Conservation (phyloP, 805 yeast genomes). For the Saturnispora galanensis region DNA sequence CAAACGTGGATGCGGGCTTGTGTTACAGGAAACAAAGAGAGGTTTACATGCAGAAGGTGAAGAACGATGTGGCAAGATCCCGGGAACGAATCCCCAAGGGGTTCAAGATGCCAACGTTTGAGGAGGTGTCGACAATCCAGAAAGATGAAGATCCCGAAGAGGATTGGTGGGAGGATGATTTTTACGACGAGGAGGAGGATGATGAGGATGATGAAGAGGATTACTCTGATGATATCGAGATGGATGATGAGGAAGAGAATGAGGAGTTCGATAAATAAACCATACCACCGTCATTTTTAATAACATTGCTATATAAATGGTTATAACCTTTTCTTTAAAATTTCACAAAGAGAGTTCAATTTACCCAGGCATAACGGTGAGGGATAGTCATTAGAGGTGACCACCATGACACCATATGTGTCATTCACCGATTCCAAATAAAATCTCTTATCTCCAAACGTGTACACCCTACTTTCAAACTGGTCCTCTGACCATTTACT, state of each 20-base stretch:
- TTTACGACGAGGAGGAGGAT: slow-evolving; percentile 26
- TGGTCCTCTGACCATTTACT: slow-evolving; percentile 20
- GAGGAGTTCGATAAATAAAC: slow-evolving; percentile 7
- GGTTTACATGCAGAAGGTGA: slow-evolving; percentile 67
- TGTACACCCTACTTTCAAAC: not conserved
- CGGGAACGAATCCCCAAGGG: slow-evolving; percentile 80
- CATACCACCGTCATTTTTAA: not conserved
- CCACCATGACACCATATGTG: slow-evolving; percentile 20
- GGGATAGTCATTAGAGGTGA: slow-evolving; percentile 23
- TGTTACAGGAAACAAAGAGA: slow-evolving; percentile 80
- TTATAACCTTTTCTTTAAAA: slow-evolving; percentile 3
- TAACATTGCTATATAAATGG: not conserved
- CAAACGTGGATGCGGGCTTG: slow-evolving; percentile 95
- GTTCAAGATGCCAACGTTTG: slow-evolving; percentile 69
- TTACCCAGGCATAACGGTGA: slow-evolving; percentile 23
- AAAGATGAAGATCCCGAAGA: slow-evolving; percentile 23
- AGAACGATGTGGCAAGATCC: slow-evolving; percentile 72
- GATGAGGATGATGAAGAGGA: slow-evolving; percentile 26
- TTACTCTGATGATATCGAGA: slow-evolving; percentile 21
- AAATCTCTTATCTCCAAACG: slow-evolving; percentile 4
- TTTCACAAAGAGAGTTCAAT: slow-evolving; percentile 13
- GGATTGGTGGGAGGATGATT: slow-evolving; percentile 23
- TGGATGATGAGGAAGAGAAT: slow-evolving; percentile 18
- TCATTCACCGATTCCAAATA: slow-evolving; percentile 17
- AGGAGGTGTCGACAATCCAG: slow-evolving; percentile 31